Evolutionary conservation across 164 flowering plant genomes (phyloP).

Genomic region (Nymphaea colorata): DNA sequence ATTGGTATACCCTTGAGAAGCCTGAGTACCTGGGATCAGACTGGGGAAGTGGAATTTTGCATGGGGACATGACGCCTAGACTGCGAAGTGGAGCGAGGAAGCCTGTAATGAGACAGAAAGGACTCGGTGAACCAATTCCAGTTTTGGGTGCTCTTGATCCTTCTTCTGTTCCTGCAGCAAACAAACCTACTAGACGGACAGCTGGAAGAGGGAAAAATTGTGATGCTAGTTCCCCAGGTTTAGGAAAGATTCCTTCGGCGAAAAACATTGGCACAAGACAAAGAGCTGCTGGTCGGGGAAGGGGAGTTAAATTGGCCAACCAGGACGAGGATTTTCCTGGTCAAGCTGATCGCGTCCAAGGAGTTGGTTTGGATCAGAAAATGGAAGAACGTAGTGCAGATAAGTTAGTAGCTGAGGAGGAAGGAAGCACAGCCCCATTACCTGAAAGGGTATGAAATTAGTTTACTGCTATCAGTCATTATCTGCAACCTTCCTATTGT

Average conservation of each 20-base stretch:
- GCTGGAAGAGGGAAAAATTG: conserved; percentile 19
- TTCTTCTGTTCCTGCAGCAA: conserved; percentile 14
- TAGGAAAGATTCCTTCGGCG: conserved; percentile 3
- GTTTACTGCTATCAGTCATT: not conserved
- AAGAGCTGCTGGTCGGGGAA: conserved; percentile 20
- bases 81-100: conserved; percentile 30
- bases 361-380: conserved; percentile 14
- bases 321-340: conserved; percentile 17
- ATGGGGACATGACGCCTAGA: conserved; percentile 34
- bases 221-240: conserved; percentile 6
- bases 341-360: conserved; percentile 9
- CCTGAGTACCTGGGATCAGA: not conserved
- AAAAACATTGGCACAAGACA: conserved; percentile 13
- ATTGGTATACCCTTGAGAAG: not conserved
- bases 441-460: conserved; percentile 29
- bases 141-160: conserved; percentile 13
- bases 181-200: conserved; percentile 14
- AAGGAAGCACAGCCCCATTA: conserved; percentile 28
- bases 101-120: conserved; percentile 18
- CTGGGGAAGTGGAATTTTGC: conserved; percentile 8
- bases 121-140: conserved; percentile 2
- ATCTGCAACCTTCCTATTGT: not conserved
- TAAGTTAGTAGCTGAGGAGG: conserved; percentile 25
- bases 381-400: conserved; percentile 20
- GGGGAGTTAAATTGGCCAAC: conserved; percentile 17